Evolutionary conservation across 1,284 basidiomycete species (phyloP), one percentile per base, ranked within the genome.

Genomic region (Termitomyces sp.): DNA sequence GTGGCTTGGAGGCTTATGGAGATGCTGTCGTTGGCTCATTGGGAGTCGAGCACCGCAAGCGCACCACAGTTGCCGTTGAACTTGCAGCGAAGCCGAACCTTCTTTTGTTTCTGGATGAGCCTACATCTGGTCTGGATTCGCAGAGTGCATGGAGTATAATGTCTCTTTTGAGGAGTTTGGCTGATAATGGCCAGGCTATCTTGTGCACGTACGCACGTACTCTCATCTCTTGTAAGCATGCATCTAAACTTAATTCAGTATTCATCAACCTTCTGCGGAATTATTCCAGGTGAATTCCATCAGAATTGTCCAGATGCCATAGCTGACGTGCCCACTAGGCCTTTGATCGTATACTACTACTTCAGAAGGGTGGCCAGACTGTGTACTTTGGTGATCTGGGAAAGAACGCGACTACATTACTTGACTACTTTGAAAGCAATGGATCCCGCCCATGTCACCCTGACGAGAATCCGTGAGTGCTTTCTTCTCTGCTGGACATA

Each of bases 131-230:
- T 50, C 76, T 95, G 14, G 92, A 95, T 65, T 91, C 89, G 2
- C 91, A 94, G 93, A 86, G 84, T 33, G 91, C 93, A 0, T 93
- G 88, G 86, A 85, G 84, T 39, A 91, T 95, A 60, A 75, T 91
- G 46, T 74, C 78, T 5, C 28, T 30, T 30, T 7, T 30, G 6
- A 30, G 28, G 6, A 10, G 9, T 30, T 10, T 30, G 28, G 28
- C 28, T 30, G 28, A 30, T 30, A 30, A 30, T 7, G 28, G 28
- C 9, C 28, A 30, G 28, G 28, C 84, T 2, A 87, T 88, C 56
- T 72, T 89, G 34, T 86, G 84, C 79, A 86, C 83, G 74, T 91
- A 78, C 50, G 74, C 0, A 86, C 50, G 74, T 73, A 10, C 72
- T 5, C 9, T 43, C 7, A 6, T 10, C 70, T 19, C 5, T 18